Conservation (phyloP, 2,329 filamentous ascomycete genomes). For the Epichloe uncinata region DNA sequence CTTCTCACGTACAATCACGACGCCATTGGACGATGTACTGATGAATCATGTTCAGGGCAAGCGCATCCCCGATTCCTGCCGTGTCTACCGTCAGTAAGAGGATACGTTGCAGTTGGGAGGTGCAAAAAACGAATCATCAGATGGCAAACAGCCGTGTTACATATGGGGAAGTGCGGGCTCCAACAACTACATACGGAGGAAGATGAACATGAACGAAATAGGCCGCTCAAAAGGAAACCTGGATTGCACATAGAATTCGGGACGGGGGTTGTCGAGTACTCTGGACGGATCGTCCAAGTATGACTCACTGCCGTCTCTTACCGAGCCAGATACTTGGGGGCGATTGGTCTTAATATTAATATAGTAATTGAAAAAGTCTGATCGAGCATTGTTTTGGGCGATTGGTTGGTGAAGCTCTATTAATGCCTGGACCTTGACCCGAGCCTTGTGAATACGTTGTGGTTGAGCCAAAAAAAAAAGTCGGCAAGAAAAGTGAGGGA, state of each 20-base stretch:
- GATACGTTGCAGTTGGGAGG: too few species aligned
- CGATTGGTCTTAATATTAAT: background rate
- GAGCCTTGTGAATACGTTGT: too few species aligned
- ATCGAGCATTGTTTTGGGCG: too few species aligned
- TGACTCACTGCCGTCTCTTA: background rate
- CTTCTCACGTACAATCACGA: background rate
- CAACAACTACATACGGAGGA: too few species aligned
- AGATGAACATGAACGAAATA: too few species aligned
- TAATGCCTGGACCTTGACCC: too few species aligned
- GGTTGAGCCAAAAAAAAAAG: too few species aligned
- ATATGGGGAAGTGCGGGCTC: too few species aligned
- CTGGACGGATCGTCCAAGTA: background rate
- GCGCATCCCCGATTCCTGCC: background rate
- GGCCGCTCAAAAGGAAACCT: background rate
- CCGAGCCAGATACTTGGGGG: background rate
- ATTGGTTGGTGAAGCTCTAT: too few species aligned
- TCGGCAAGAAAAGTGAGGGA: too few species aligned
- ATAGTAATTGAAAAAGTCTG: background rate
- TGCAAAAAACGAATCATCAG: background rate
- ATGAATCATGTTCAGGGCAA: background rate
- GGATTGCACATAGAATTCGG: background rate
- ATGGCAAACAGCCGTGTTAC: background rate
- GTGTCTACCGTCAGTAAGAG: background rate
- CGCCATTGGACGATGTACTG: background rate
- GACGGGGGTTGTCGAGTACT: background rate